phyloP scores from a whole-genome alignment of 2,329 filamentous ascomycete species.

The Boeremia lycopersici region DNA sequence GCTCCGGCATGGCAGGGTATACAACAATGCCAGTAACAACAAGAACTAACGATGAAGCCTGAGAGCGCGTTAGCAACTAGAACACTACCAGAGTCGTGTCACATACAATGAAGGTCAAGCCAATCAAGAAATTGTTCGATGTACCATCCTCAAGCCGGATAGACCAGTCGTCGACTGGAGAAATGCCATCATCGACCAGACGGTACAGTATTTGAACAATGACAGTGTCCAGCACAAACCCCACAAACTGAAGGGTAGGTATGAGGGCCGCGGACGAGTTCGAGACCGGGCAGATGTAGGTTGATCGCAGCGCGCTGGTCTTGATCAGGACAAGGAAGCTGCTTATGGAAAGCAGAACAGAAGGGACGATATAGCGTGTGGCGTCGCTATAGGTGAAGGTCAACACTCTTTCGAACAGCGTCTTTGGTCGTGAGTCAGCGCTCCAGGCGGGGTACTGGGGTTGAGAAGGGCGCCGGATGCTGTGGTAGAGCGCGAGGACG shows the following conservation, averaged over 20 bases:
- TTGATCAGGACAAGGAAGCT: conserved; percentile 39
- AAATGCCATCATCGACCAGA: conserved; percentile 36
- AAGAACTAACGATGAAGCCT: conserved; percentile 41
- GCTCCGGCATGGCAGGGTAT: conserved; percentile 41
- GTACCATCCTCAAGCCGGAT: conserved; percentile 36
- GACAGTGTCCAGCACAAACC: conserved; percentile 38
- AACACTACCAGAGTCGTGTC: not conserved
- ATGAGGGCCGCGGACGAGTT: conserved; percentile 32
- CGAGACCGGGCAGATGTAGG: conserved; percentile 41
- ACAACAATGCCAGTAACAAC: conserved; percentile 36
- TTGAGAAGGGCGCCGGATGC: conserved; percentile 31
- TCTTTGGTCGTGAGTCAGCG: conserved; percentile 28
- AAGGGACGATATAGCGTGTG: conserved; percentile 42
- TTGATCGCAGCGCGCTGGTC: conserved; percentile 37
- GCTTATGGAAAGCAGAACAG: conserved; percentile 38
- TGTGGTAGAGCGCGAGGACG: conserved; percentile 41
- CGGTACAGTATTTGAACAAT: conserved; percentile 33
- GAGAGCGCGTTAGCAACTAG: conserved; percentile 21
- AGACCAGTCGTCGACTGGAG: conserved; percentile 29
- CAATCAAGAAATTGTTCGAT: conserved; percentile 34
- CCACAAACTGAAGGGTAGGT: conserved; percentile 38
- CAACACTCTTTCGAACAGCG: conserved; percentile 33
- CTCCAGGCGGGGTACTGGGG: conserved; percentile 39
- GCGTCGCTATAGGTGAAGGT: conserved; percentile 35
- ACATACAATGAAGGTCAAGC: conserved; percentile 39